Percentiles rank a stretch among this genome's conserved stretches.
phyloP scores from a whole-genome alignment of 148 eudicot species.

The Fallopia convolvulus region DNA sequence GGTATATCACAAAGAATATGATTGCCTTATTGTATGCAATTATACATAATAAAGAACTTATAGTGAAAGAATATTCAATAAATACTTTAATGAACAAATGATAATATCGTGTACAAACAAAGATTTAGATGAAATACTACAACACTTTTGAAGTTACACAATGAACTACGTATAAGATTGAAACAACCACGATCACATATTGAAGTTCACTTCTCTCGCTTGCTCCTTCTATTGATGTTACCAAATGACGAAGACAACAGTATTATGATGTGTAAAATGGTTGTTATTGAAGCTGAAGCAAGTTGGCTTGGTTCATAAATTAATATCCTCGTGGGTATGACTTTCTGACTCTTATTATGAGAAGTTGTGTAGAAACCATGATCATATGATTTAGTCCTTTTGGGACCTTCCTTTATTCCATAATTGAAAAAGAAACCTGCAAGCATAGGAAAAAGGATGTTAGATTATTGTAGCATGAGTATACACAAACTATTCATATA shows the following conservation, averaged over 20 bases:
- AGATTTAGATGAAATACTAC: background rate
- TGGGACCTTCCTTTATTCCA: slow-evolving; percentile 7
- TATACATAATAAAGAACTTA: background rate
- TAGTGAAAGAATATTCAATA: background rate
- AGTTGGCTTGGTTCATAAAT: background rate
- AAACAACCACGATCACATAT: background rate
- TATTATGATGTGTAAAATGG: background rate
- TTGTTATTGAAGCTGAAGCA: background rate
- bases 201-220: background rate
- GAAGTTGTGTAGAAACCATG: background rate
- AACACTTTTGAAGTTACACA: background rate
- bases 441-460: background rate
- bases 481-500: background rate
- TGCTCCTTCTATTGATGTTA: background rate
- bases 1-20: background rate
- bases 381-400: background rate
- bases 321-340: background rate
- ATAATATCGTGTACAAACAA: background rate
- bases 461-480: background rate
- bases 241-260: background rate
- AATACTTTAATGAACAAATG: background rate
- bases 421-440: background rate
- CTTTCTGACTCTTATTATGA: slow-evolving; percentile 1
- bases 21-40: background rate
- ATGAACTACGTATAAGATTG: background rate